phyloP scores from a whole-genome alignment of 257 asterid genomes.

The Cordia subcordata region DNA sequence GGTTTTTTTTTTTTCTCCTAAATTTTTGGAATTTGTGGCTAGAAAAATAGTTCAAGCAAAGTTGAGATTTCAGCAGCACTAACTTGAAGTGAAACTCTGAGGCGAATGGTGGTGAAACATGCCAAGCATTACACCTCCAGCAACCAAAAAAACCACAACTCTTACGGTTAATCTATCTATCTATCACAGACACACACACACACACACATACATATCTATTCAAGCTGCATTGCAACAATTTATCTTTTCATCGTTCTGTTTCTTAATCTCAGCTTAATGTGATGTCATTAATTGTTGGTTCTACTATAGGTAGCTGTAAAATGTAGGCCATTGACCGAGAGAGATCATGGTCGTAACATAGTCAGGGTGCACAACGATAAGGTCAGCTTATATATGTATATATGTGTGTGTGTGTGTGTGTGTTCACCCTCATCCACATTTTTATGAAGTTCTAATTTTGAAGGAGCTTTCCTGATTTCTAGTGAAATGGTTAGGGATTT shows the following conservation, averaged over 20 bases:
- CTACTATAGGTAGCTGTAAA: conserved; percentile 73
- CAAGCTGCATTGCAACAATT: conserved; percentile 3
- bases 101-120: conserved; percentile 52
- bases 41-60: background rate
- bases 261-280: background rate
- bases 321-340: conserved; percentile 80
- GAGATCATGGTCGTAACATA: conserved; percentile 64
- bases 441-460: background rate
- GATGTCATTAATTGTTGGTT: conserved; percentile 3
- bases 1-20: background rate
- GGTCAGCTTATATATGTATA: conserved; percentile 30
- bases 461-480: too few relatives aligned
- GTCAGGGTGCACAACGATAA: conserved; percentile 71
- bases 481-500: too few relatives aligned
- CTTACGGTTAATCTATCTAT: conserved; percentile 46
- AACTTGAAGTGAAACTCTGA: conserved; percentile 1
- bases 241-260: background rate
- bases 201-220: too few relatives aligned
- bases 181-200: too few relatives aligned
- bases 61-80: background rate
- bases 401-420: too few relatives aligned
- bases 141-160: conserved; percentile 68
- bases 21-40: background rate
- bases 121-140: conserved; percentile 81
- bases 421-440: too few relatives aligned